Evolutionary conservation across 2,329 filamentous ascomycete species (phyloP), one percentile per base, ranked within the genome.

Genomic region (Diplodia intermedia): DNA sequence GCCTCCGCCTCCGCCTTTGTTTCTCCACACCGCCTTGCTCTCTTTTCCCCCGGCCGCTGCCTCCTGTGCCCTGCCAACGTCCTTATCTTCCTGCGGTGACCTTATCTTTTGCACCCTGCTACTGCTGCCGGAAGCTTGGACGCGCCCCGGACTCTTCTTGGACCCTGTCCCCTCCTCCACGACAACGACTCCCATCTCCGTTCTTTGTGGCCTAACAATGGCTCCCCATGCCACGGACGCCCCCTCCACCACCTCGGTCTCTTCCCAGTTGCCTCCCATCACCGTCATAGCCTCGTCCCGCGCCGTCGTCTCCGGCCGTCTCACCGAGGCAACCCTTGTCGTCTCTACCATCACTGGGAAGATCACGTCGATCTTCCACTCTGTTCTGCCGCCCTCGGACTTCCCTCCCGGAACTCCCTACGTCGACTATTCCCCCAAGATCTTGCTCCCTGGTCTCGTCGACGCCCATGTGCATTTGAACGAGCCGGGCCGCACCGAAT

Each of bases 381-480:
- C 87, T 31, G 85, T 97, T 62, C 84, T 97, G n/a, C 91, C 93
- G 0, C 77, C 82, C n/a, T 86, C 87, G 6, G 86, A 88, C 52
- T 97, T 98, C 78, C 90, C 93, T 1, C 76, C 85, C 0, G 88
- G 87, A 49, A 89, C 90, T 8, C 84, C 85, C 6, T 98, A 98
- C 79, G 86, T 88, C 72, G 90, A 99, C 83, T 89, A 97, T 81
- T 92, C 91, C 26, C 93, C 94, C 12, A 87, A 90, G 79, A 86
- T 98, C 56, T 84, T 99, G 49, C 85, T 98, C 40, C 95, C 95
- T 0, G 95, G 95, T 23, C 85, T 99, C 36, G 94, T 99, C 20
- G 95, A 99, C 78, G 94, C 95, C 43, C 95, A 99, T 79, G 95
- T 99, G 47, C 95, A 99, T 82, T 88, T 98, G 73, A 98, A 98